phyloP scores from a whole-genome alignment of 306 rosid genomes.

The Ammopiptanthus mongolicus region DNA sequence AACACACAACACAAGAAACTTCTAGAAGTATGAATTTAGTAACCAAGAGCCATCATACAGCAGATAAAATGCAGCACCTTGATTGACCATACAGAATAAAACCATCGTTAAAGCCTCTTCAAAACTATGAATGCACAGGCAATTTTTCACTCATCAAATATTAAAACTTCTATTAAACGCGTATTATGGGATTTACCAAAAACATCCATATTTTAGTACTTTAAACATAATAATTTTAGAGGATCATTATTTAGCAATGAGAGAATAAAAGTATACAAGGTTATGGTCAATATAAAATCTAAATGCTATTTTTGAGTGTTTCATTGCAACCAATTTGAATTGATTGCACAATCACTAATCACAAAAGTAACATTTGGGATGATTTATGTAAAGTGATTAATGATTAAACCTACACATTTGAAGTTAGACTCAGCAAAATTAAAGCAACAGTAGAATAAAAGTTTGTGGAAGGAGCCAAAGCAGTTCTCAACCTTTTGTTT shows the following conservation, averaged over 20 bases:
- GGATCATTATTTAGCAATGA: not conserved
- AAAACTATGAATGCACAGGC: not conserved
- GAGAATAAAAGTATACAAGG: not conserved
- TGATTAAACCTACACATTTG: not conserved
- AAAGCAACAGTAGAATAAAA: not conserved
- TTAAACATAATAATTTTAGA: not conserved
- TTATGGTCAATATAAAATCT: not conserved
- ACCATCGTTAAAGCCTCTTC: not conserved
- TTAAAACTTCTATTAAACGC: not conserved
- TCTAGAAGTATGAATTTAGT: not conserved
- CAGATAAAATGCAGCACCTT: not conserved
- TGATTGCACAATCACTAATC: not conserved
- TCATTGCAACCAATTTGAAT: not conserved
- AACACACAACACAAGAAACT: not conserved
- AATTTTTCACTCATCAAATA: not conserved
- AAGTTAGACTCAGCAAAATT: not conserved
- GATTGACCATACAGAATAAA: not conserved
- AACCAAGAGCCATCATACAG: slow-evolving; percentile 8
- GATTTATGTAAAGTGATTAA: not conserved
- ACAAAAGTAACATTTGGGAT: not conserved
- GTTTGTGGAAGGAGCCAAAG: not conserved
- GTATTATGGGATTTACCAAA: not conserved
- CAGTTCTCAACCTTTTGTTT: not conserved
- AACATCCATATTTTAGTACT: not conserved
- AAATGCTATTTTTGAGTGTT: not conserved